Evolutionary conservation across 2,329 filamentous ascomycete species (phyloP).

Genomic region (Aspergillus melleus): DNA sequence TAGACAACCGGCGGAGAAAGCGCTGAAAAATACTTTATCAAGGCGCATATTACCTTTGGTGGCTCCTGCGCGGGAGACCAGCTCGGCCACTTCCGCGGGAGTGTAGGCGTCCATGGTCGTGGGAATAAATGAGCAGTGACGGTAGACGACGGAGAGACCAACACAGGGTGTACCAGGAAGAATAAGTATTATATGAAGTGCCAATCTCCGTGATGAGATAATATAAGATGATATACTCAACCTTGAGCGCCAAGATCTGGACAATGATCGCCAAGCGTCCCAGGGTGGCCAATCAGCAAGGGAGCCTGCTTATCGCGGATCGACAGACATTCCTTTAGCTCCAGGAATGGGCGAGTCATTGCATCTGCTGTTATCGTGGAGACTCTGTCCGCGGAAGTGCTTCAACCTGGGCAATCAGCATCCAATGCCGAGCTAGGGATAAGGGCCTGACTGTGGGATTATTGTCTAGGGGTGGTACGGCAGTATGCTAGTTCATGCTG

Average conservation of each 20-base stretch:
- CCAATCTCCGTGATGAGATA: background rate
- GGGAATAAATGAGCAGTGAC: background rate
- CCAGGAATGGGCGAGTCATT: background rate
- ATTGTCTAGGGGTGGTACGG: background rate
- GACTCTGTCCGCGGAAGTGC: background rate
- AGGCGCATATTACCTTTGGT: constrained; percentile 55
- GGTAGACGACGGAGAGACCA: background rate
- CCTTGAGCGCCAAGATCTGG: background rate
- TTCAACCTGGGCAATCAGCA: background rate
- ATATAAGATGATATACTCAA: background rate
- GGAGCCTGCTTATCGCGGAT: background rate
- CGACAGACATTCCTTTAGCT: background rate
- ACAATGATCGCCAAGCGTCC: background rate
- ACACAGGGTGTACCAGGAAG: too few relatives aligned
- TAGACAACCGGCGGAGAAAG: constrained; percentile 54
- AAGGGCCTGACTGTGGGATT: background rate
- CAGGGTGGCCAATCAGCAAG: background rate
- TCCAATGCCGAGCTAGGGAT: background rate
- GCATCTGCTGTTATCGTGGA: background rate
- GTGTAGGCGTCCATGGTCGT: constrained; percentile 42
- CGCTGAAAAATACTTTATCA: constrained; percentile 55
- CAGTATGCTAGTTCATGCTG: background rate
- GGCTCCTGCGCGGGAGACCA: constrained; percentile 51
- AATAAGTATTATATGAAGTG: too few relatives aligned
- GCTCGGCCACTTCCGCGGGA: constrained; percentile 52